These are phyloP conservation scores for Rutstroemia sp. DNA, from an alignment of 2,329 filamentous ascomycete genomes.

Conservation along the genomic window DNA sequence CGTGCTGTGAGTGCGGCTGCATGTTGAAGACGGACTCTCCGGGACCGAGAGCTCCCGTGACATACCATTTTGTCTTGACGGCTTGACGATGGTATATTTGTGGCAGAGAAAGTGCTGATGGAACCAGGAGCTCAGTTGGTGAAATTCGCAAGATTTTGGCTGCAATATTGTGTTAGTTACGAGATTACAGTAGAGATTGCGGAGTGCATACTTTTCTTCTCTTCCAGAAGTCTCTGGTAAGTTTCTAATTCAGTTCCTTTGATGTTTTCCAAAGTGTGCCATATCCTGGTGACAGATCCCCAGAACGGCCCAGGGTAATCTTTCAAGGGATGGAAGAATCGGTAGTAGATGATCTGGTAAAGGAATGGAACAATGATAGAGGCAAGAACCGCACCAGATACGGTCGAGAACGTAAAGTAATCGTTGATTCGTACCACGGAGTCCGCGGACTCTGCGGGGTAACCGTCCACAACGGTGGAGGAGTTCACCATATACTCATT, in stretches of 20 bases:
- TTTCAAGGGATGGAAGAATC: conserved; percentile 45
- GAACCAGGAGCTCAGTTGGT: conserved; percentile 45
- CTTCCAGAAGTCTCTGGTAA: conserved; percentile 35
- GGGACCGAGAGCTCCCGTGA: conserved; percentile 49
- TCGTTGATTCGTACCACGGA: not conserved
- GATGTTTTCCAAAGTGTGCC: conserved; percentile 46
- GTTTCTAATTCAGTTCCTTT: conserved; percentile 39
- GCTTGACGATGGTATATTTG: conserved; percentile 48
- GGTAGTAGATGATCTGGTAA: conserved; percentile 40
- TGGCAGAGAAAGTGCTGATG: conserved; percentile 46
- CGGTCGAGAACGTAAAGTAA: not conserved
- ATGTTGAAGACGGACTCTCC: conserved; percentile 51
- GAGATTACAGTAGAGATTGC: not conserved
- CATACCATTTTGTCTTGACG: conserved; percentile 52
- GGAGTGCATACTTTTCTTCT: conserved; percentile 39
- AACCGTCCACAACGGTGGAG: not conserved
- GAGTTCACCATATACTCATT: not conserved
- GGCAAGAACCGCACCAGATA: not conserved
- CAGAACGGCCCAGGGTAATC: conserved; percentile 49
- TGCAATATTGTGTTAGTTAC: conserved; percentile 17
- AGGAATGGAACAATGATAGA: conserved; percentile 1
- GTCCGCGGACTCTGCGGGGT: not conserved
- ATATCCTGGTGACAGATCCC: conserved; percentile 43
- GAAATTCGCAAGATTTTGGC: conserved; percentile 46
- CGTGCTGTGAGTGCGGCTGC: conserved; percentile 43